Evolutionary conservation across 2,329 filamentous ascomycete species (phyloP).

Genomic region (Colletotrichum australisinense): DNA sequence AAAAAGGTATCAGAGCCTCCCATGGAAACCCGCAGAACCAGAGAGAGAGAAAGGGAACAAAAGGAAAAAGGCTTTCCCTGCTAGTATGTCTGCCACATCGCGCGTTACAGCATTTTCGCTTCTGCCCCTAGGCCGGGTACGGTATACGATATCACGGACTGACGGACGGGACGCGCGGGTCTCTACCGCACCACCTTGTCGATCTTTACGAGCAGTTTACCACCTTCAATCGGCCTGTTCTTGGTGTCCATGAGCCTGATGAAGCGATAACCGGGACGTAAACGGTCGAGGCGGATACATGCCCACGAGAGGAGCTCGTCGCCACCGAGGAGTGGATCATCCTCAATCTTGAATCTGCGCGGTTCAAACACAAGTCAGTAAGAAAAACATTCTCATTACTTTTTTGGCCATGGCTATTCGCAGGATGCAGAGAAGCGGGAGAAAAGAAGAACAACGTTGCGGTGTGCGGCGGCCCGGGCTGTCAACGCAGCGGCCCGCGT

Average conservation of each 20-base stretch:
- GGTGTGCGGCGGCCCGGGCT: constrained; percentile 28
- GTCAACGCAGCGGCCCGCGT: constrained; percentile 29
- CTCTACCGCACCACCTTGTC: constrained; percentile 56
- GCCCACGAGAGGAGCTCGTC: constrained; percentile 63
- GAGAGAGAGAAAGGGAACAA: background rate
- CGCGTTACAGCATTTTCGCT: background rate
- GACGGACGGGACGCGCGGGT: too few relatives aligned
- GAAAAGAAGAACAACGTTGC: background rate
- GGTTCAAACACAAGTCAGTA: constrained; percentile 33
- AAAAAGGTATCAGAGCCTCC: background rate
- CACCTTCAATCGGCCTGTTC: constrained; percentile 56
- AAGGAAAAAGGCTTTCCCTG: background rate
- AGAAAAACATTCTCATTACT: background rate
- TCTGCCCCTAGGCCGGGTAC: constrained; percentile 7
- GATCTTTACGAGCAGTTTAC: constrained; percentile 64
- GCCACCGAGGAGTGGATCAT: constrained; percentile 54
- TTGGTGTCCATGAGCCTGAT: constrained; percentile 60
- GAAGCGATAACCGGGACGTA: constrained; percentile 66
- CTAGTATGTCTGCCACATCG: background rate
- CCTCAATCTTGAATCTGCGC: constrained; percentile 65
- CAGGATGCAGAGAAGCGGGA: background rate
- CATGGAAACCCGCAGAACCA: background rate
- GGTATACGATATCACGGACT: background rate
- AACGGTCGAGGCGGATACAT: constrained; percentile 69
- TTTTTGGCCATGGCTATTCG: constrained; percentile 1